Conservation (phyloP, 345 rosid species). For the Pugionium cornutum region DNA sequence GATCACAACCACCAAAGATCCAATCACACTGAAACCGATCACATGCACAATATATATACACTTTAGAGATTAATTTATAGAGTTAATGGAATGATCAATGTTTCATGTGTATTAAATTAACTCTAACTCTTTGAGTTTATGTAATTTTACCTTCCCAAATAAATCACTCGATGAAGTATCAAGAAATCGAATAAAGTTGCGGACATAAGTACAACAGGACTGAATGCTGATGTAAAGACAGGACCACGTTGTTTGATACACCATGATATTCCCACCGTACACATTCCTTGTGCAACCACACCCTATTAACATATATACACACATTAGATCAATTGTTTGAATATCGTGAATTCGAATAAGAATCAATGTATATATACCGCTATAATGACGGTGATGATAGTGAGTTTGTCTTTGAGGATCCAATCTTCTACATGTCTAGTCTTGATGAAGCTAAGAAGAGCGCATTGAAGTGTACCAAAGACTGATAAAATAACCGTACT, state of each 20-base stretch:
- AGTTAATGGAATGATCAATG: neutral
- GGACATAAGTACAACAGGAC: slow-evolving; percentile 42
- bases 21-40: slow-evolving; percentile 36
- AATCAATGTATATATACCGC: slow-evolving; percentile 45
- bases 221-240: slow-evolving; percentile 45
- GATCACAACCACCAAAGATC: slow-evolving; percentile 36
- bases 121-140: neutral
- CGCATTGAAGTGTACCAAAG: slow-evolving; percentile 59
- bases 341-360: neutral
- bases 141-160: slow-evolving; percentile 37
- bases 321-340: slow-evolving; percentile 5
- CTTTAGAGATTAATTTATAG: neutral
- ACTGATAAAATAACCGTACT: slow-evolving; percentile 58
- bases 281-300: slow-evolving; percentile 44
- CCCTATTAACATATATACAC: slow-evolving; percentile 22
- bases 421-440: slow-evolving; percentile 43
- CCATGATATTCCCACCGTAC: slow-evolving; percentile 51
- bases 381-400: slow-evolving; percentile 44
- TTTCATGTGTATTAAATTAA: neutral
- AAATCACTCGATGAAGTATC: slow-evolving; percentile 34
- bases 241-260: slow-evolving; percentile 52
- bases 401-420: slow-evolving; percentile 51
- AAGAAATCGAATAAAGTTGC: slow-evolving; percentile 39
- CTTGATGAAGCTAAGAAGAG: slow-evolving; percentile 44
- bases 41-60: slow-evolving; percentile 2